These are phyloP conservation scores for Rosa multiflora DNA, from an alignment of 306 rosid genomes.

Conservation along the genomic window DNA sequence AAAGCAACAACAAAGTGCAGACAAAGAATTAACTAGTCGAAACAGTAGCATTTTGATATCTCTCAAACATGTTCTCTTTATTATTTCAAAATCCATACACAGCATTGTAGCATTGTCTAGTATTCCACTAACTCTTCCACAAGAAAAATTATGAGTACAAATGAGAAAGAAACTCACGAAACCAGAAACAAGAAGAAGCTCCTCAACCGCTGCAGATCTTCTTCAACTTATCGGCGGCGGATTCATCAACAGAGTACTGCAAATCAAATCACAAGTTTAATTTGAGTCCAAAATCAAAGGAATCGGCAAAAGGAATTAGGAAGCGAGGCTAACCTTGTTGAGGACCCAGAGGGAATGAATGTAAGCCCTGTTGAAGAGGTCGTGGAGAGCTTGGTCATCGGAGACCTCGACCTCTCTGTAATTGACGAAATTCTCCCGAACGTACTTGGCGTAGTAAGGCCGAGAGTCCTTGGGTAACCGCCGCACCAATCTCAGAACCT, in stretches of 20 bases:
- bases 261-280: slow-evolving; percentile 7
- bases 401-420: slow-evolving; percentile 41
- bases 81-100: background rate
- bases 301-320: background rate
- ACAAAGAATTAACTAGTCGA: too few species aligned
- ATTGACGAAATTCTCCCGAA: slow-evolving; percentile 70
- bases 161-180: background rate
- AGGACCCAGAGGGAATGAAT: slow-evolving; percentile 84
- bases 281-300: background rate
- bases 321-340: slow-evolving; percentile 49
- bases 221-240: slow-evolving; percentile 65
- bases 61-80: background rate
- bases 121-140: too few species aligned
- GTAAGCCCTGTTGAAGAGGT: slow-evolving; percentile 52
- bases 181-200: slow-evolving; percentile 2
- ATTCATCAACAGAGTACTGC: slow-evolving; percentile 72
- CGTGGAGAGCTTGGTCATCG: slow-evolving; percentile 41
- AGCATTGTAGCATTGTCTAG: too few species aligned
- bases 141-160: too few species aligned
- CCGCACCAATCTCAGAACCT: slow-evolving; percentile 60
- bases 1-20: too few species aligned
- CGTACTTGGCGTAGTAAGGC: slow-evolving; percentile 64
- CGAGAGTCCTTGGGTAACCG: slow-evolving; percentile 50
- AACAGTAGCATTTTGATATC: too few species aligned
- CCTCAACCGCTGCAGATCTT: slow-evolving; percentile 35